Evolutionary conservation across 139 green algal species (phyloP).

Genomic region (Chlamydomonas eustigma): DNA sequence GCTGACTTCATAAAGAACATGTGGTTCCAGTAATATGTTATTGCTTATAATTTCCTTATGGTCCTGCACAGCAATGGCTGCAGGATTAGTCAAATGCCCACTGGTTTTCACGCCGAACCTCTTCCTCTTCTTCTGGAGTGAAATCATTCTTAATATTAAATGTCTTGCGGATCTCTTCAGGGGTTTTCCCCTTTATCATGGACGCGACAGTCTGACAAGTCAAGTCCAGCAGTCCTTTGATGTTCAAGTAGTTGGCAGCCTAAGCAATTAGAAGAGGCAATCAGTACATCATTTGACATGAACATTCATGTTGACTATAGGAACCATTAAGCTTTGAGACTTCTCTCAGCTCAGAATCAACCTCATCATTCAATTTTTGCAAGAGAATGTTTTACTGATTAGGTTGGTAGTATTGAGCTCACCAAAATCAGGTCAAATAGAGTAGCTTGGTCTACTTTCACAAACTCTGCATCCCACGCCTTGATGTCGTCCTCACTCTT

Average conservation of each 20-base stretch:
- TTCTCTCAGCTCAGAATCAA: no score
- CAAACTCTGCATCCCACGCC: constrained; percentile 90
- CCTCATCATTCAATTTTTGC: no score
- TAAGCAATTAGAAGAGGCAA: not conserved
- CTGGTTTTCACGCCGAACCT: constrained; percentile 90
- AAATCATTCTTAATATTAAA: constrained; percentile 98
- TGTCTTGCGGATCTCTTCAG: constrained; percentile 86
- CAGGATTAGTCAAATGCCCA: constrained; percentile 91
- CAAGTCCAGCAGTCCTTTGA: constrained; percentile 95
- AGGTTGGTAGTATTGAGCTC: not conserved
- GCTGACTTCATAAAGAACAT: no score
- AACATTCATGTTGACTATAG: no score
- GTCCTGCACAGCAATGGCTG: no score
- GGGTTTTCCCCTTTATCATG: constrained; percentile 55
- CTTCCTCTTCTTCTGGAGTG: constrained; percentile 94
- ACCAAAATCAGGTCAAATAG: constrained; percentile 98
- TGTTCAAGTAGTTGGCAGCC: constrained; percentile 99
- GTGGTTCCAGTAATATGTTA: no score
- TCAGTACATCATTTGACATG: no score
- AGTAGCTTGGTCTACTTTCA: constrained; percentile 94
- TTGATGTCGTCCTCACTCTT: constrained; percentile 87
- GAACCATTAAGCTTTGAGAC: no score
- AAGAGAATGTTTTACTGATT: no score
- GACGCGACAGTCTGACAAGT: constrained; percentile 93
- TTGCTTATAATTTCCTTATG: no score